These are phyloP conservation scores for Aspergillus luchuensis DNA, from an alignment of 2,329 filamentous ascomycete genomes.

Conservation along the genomic window DNA sequence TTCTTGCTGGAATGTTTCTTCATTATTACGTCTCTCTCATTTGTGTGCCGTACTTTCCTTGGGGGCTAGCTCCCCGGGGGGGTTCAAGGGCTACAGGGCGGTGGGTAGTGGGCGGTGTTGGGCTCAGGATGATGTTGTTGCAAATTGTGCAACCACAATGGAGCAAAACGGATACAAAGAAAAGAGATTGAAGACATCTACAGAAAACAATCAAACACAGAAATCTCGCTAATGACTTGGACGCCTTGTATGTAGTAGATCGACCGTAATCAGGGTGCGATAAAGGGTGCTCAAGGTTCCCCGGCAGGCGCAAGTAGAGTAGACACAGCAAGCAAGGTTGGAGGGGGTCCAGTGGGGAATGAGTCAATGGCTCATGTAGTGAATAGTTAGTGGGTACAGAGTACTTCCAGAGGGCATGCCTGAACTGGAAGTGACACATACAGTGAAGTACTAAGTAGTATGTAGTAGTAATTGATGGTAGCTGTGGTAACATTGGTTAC, in stretches of 20 bases:
- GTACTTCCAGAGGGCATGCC: too few species aligned
- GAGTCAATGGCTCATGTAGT: too few species aligned
- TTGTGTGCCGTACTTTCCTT: not conserved
- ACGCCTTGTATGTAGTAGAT: too few species aligned
- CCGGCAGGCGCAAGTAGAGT: too few species aligned
- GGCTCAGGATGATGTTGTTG: not conserved
- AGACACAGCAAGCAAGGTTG: too few species aligned
- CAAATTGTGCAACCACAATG: not conserved
- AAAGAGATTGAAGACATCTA: too few species aligned
- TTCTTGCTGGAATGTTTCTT: not conserved
- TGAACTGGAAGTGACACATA: too few species aligned
- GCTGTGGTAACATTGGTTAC: not conserved
- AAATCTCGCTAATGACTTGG: not conserved
- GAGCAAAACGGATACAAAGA: not conserved
- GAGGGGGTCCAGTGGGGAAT: too few species aligned
- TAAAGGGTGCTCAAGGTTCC: too few species aligned
- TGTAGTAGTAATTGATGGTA: not conserved
- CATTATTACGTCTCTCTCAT: not conserved
- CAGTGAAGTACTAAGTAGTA: too few species aligned
- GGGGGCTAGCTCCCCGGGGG: not conserved
- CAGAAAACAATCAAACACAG: not conserved
- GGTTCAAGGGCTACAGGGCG: not conserved
- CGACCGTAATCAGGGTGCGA: not conserved
- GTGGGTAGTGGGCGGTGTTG: not conserved
- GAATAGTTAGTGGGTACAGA: too few species aligned